These are phyloP conservation scores for Ceratocystis huliohia DNA, from an alignment of 2,329 filamentous ascomycete genomes.

Conservation along the genomic window DNA sequence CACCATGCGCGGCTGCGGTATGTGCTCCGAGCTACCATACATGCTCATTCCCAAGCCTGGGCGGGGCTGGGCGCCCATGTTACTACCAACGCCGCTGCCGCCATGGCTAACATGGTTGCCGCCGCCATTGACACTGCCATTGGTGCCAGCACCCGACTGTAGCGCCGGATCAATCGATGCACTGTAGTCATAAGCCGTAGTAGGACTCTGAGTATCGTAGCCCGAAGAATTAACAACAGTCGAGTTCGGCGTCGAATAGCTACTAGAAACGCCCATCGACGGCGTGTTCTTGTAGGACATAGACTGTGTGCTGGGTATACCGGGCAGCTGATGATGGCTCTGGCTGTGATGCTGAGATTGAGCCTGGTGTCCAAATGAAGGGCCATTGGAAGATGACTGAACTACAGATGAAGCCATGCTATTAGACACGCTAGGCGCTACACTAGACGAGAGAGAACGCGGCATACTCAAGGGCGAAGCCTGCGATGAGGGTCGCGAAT, in stretches of 20 bases:
- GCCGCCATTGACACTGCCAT: not conserved
- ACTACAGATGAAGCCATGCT: conserved; percentile 12
- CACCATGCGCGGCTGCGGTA: conserved; percentile 14
- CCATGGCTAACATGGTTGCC: not conserved
- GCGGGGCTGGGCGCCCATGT: conserved; percentile 4
- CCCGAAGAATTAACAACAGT: conserved; percentile 16
- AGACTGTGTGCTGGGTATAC: conserved; percentile 11
- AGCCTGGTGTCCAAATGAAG: not conserved
- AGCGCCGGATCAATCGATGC: conserved; percentile 52
- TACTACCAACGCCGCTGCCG: not conserved
- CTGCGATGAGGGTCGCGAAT: conserved; percentile 16
- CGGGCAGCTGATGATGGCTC: conserved; percentile 14
- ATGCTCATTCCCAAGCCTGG: not conserved
- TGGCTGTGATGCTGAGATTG: not conserved
- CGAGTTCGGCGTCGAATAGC: conserved; percentile 18
- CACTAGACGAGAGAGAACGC: not conserved
- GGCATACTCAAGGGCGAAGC: conserved; percentile 8
- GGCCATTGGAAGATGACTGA: not conserved
- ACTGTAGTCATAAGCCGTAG: conserved; percentile 37
- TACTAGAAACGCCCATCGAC: conserved; percentile 14
- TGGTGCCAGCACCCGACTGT: conserved; percentile 27
- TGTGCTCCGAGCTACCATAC: conserved; percentile 10
- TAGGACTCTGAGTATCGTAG: conserved; percentile 19
- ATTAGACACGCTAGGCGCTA: not conserved
- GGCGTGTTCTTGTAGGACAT: conserved; percentile 17